phyloP scores from a whole-genome alignment of 306 rosid genomes.

The Prunus fruticosa region DNA sequence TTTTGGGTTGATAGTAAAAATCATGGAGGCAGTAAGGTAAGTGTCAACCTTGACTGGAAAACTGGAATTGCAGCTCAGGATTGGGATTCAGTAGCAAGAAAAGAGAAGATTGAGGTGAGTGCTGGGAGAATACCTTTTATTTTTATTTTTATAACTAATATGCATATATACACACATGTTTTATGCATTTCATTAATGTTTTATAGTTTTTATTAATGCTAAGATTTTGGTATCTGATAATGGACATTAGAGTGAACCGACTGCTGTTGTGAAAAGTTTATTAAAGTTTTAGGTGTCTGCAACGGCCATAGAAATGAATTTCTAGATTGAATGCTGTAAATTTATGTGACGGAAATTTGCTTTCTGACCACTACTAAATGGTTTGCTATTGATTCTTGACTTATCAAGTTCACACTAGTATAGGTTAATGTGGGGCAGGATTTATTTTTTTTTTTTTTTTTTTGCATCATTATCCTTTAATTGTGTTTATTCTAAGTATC shows the following conservation, averaged over 20 bases:
- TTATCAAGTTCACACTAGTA: not conserved
- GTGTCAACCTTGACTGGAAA: conserved; percentile 89
- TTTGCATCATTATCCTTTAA: not conserved
- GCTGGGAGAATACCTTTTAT: not conserved
- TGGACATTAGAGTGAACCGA: not conserved
- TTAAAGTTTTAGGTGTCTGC: not conserved
- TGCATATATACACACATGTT: too few species aligned
- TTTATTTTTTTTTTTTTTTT: not conserved
- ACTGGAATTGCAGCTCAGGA: conserved; percentile 94
- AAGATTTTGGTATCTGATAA: not conserved
- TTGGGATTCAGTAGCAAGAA: conserved; percentile 96
- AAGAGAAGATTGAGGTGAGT: conserved; percentile 86
- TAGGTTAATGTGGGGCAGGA: too few species aligned
- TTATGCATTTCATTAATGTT: not conserved
- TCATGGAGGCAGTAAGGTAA: conserved; percentile 33
- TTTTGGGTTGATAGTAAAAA: conserved; percentile 58
- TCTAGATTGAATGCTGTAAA: not conserved
- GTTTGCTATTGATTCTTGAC: not conserved
- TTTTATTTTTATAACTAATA: not conserved
- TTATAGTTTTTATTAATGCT: not conserved
- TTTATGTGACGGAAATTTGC: not conserved
- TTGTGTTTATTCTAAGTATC: not conserved
- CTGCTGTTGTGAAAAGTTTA: not conserved
- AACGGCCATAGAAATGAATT: not conserved
- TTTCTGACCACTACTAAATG: not conserved